Conservation (phyloP, 768 basidiomycete genomes). For the Grammothele lineata region DNA sequence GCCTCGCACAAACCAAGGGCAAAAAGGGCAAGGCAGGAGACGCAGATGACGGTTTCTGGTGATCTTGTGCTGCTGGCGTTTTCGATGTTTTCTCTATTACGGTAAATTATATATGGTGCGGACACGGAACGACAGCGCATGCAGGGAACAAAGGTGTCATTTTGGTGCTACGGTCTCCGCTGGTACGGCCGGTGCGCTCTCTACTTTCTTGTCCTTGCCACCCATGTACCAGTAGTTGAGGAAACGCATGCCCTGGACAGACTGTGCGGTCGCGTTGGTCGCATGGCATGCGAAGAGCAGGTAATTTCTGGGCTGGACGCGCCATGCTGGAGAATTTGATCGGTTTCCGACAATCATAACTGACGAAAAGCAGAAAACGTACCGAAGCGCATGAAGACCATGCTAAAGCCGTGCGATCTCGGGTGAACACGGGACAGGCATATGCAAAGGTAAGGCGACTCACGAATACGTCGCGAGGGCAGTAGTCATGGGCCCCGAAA, state of each 20-base stretch:
- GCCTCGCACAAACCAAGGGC: constrained; percentile 69
- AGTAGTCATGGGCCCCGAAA: constrained; percentile 95
- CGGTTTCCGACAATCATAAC: neutral
- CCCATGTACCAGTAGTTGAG: constrained; percentile 89
- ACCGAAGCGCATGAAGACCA: constrained; percentile 97
- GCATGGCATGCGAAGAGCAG: constrained; percentile 91
- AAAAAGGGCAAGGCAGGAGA: constrained; percentile 66
- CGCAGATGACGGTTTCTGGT: constrained; percentile 80
- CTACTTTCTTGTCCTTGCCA: constrained; percentile 80
- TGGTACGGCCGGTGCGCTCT: constrained; percentile 8
- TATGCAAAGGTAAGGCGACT: constrained; percentile 33
- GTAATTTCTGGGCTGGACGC: constrained; percentile 94
- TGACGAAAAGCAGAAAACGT: constrained; percentile 3
- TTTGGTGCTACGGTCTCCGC: constrained; percentile 37
- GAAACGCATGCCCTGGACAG: constrained; percentile 80
- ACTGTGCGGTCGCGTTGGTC: constrained; percentile 87
- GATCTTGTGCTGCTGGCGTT: neutral
- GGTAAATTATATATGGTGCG: constrained; percentile 5
- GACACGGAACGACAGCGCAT: neutral
- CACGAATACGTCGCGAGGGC: constrained; percentile 91
- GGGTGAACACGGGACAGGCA: neutral
- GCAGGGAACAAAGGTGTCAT: constrained; percentile 4
- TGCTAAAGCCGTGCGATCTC: constrained; percentile 32
- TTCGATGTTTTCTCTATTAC: constrained; percentile 5
- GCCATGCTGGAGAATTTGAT: constrained; percentile 63